Evolutionary conservation across 495 filamentous ascomycete genomes (phyloP), one percentile per base, ranked within the genome.

Genomic region (Aspergillus funiculosus): DNA sequence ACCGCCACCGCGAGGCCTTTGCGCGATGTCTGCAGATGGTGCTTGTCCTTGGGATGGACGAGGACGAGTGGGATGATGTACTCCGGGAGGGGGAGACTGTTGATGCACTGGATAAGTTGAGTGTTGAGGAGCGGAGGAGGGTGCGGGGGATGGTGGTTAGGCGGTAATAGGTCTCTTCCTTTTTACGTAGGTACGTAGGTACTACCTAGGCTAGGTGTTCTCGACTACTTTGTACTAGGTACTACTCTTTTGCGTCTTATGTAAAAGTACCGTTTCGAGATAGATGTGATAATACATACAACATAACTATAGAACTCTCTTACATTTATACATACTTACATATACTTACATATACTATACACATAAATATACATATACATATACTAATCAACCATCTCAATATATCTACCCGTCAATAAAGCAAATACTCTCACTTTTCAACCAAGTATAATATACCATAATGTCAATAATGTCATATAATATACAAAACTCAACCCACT

Each of bases 11-110:
- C 9, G 90, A 95, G 58, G 58, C 77, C 10, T 96, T 98, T 71
- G 75, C 74, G 39, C 79, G 80, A 49, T 87, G 87, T 44, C 73
- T 78, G 50, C 90, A 98, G 74, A 86, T 97, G 50, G 80, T 83
- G 36, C 76, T 95, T 66, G 77, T 95, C 4, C 86, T 94, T 57
- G 90, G 90, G 48, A 94, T 96, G 89, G 92, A 98, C 61, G 89
- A 94, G 13, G 92, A 98, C 45, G 94, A 98, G 65, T 95, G 90
- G 87, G 87, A 89, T 38, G 91, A 91, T 62, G 60, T 86, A 14
- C 21, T 70, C 17, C 41, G 45, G n/a, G 62, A 64, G 30, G 68
- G 61, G 1, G 66, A 71, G 41, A 70, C 67, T 11, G 64, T 58
- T 4, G 66, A 66, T 27, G 68, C 70, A 6, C 67, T 68, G 24